Base-by-base conservation (phyloP, 148 eudicot species). In the Chenopodium album region DNA sequence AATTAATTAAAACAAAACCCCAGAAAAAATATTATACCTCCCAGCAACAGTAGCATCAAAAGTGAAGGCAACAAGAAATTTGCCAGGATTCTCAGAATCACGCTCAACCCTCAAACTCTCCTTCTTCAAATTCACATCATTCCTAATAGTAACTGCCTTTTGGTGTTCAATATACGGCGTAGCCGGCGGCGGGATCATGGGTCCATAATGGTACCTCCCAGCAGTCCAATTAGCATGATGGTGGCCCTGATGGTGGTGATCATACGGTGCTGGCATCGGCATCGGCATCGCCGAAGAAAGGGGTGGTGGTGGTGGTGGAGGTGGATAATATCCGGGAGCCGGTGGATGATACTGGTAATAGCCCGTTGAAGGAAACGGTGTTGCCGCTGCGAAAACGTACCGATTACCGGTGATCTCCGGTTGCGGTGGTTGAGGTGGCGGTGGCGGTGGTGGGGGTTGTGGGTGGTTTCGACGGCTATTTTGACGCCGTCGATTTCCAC, bases 81-180 rank as follows among this genome's bases (percentile, higher is more conserved):
- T 83, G 13, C 99, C 99, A 23, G 98, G 94, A 77, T 95, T 88
- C 16, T 81, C 88, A 37, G 88, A 97, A 82, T 96, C 99, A 9
- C 87, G 85, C 86, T 87, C 98, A 79, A 94, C 84, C 89, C 88
- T 79, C 79, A 96, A 78, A 83, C 91, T 92, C 81, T 96, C 99
- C 82, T 96, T 96, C 95, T 92, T 96, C 78, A 96, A 80, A 83
- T 96, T 94, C 22, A 96, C 94, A 82, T 94, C 97, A 56, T 96
- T 96, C 71, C 95, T 75, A 37, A 96, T 94, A 4, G 99, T 96
- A 66, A 96, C 94, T 6, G 98, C 98, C 82, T 91, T 96, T 86
- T 96, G 99, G 69, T 92, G 95, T 90, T 96, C 98, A 46, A 96
- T 95, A 73, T 81, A 89, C 1, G 94, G 90, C 4, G 88, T 48